Conservation (phyloP, 768 basidiomycete species). For the Phlebiopsis gigantea region DNA sequence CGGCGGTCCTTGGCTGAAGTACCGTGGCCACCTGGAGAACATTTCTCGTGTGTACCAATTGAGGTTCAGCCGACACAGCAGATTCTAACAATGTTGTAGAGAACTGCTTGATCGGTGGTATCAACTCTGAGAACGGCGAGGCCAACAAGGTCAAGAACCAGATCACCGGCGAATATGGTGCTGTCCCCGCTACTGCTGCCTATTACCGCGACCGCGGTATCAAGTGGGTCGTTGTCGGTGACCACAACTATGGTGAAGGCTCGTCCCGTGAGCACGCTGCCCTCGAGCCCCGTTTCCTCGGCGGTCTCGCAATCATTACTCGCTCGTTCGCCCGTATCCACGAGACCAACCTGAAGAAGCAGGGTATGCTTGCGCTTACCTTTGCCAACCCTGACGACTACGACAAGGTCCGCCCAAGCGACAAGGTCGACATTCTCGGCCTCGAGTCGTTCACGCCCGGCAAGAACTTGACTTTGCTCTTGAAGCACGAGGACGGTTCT, state of each 20-base stretch:
- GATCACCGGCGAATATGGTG: conserved; percentile 77
- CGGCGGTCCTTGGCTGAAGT: conserved; percentile 99
- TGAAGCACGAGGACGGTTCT: conserved; percentile 79
- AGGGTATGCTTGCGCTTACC: conserved; percentile 96
- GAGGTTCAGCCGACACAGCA: too few relatives aligned
- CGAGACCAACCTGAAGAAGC: conserved; percentile 98
- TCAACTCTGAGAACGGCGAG: conserved; percentile 92
- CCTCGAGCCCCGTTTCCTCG: conserved; percentile 91
- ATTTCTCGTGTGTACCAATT: conserved; percentile 69
- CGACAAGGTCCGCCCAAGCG: conserved; percentile 82
- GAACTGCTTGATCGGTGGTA: conserved; percentile 96
- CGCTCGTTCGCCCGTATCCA: conserved; percentile 98
- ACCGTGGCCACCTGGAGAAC: conserved; percentile 97
- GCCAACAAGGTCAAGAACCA: conserved; percentile 96
- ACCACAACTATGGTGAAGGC: conserved; percentile 96
- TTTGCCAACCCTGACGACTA: conserved; percentile 92
- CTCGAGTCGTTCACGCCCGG: conserved; percentile 87
- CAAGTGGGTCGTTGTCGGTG: conserved; percentile 97
- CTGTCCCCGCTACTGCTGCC: conserved; percentile 81
- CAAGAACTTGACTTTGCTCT: conserved; percentile 79
- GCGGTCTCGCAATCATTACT: conserved; percentile 92
- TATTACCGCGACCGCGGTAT: conserved; percentile 85
- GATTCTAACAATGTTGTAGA: too few relatives aligned
- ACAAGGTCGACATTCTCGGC: conserved; percentile 87
- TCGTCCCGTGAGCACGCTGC: conserved; percentile 98